These are phyloP conservation scores for Candida sanyaensis DNA, from an alignment of 1,139 yeast species.

Conservation along the genomic window DNA sequence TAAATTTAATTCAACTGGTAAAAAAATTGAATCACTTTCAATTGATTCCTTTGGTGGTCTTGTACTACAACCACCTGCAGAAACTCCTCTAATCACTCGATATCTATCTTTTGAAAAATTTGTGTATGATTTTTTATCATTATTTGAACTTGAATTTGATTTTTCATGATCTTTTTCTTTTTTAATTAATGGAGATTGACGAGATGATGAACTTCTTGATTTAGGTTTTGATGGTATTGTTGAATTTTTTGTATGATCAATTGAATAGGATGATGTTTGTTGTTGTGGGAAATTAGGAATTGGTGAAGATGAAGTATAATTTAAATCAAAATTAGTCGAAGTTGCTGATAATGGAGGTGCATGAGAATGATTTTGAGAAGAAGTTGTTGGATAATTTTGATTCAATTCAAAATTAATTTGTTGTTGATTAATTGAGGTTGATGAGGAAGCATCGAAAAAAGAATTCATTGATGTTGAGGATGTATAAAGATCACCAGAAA, in stretches of 20 bases:
- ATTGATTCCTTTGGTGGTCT: slow-evolving; percentile 53
- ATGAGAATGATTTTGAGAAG: slow-evolving; percentile 1
- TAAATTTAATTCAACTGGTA: slow-evolving; percentile 49
- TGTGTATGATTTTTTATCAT: neutral
- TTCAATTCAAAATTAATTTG: slow-evolving; percentile 6
- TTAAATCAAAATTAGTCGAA: slow-evolving; percentile 12
- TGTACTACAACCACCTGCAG: slow-evolving; percentile 59
- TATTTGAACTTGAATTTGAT: neutral
- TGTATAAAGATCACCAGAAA: slow-evolving; percentile 4
- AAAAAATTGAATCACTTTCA: slow-evolving; percentile 32
- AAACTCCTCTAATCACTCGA: slow-evolving; percentile 55
- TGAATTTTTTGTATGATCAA: neutral
- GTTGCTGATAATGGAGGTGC: slow-evolving; percentile 10
- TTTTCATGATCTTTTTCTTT: slow-evolving; percentile 1
- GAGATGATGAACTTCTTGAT: neutral
- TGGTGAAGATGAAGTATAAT: slow-evolving; percentile 6
- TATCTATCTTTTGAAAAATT: slow-evolving; percentile 23
- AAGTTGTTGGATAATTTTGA: neutral
- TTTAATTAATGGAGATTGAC: slow-evolving; percentile 1
- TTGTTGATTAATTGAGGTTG: slow-evolving; percentile 3
- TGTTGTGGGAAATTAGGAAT: slow-evolving; percentile 1
- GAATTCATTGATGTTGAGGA: slow-evolving; percentile 14
- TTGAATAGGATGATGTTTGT: neutral
- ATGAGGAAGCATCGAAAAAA: slow-evolving; percentile 10
- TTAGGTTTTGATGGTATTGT: neutral